Evolutionary conservation across 805 yeast species (phyloP), one percentile per base, ranked within the genome.

Genomic region (Starmerella sirachaensis): DNA sequence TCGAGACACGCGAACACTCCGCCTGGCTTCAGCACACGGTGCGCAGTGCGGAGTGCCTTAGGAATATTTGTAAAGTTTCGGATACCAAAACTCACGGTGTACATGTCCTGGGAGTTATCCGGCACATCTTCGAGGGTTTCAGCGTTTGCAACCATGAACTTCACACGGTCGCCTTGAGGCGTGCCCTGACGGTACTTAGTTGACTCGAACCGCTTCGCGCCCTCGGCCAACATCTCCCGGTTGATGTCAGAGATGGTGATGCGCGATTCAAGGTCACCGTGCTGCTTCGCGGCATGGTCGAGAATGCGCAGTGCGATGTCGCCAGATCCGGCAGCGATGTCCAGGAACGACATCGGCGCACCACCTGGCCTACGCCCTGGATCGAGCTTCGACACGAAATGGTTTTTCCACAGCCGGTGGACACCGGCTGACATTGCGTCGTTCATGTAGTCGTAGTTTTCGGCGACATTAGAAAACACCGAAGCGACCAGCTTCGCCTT

Each of bases 271-370:
- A 60, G 68, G 61, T 91, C 98, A 40, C 79, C 77, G 55, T 75
- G 83, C 45, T 75, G 72, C 27, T 66, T 61, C 46, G 78, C 76
- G 8, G 97, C 97, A 60, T 91, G 94, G 53, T 85, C 94, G 45
- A 91, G 66, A 46, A 91, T 69, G 2, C 98, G 93, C 61, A 84
- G 84, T 1, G 98, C 98, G 60, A 91, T 88, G 56, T 91, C 98
- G 32, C 98, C 98, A 9, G 97, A 84, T 18, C 98, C 98, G 42
- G 98, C 98, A 19, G 98, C 98, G 40, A 91, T 97, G 60, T 91
- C 98, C 46, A 91, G 68, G 54, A 91, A 88, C 41, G 76, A 73
- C 51, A 91, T 65, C 3, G 95, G 94, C 47, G 77, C 72, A 11
- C 74, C 71, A 31, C 88, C 93, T 5, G 94, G 88, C 55, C 97